phyloP scores from a whole-genome alignment of 2,329 filamentous ascomycete genomes.

The Pseudogymnoascus sp. region DNA sequence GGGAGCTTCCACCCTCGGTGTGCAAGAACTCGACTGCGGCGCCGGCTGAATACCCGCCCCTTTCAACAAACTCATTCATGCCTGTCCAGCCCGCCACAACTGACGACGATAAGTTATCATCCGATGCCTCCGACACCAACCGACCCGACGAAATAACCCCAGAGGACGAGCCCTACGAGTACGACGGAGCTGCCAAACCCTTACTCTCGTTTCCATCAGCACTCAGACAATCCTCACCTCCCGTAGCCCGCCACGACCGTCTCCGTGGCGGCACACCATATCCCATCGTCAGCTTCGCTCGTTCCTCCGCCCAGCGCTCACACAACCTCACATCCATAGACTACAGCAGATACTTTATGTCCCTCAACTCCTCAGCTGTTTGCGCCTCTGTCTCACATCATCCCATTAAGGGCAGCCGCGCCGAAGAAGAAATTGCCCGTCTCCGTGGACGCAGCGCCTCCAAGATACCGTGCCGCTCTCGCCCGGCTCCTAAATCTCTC shows the following conservation, averaged over 20 bases:
- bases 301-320: conserved; percentile 54
- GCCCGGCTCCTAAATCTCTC: conserved; percentile 43
- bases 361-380: conserved; percentile 81
- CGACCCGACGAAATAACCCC: conserved; percentile 27
- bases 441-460: conserved; percentile 85
- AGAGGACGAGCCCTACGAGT: conserved; percentile 39
- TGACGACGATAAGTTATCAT: conserved; percentile 53
- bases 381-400: conserved; percentile 75
- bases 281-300: conserved; percentile 51
- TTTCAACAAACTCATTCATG: conserved; percentile 18
- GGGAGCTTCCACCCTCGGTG: conserved; percentile 14
- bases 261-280: conserved; percentile 68
- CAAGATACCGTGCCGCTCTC: conserved; percentile 40
- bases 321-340: conserved; percentile 74
- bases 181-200: conserved; percentile 33
- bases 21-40: conserved; percentile 5
- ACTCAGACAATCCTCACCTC: conserved; percentile 76
- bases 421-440: conserved; percentile 91
- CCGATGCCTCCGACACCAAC: conserved; percentile 62
- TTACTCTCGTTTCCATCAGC: conserved; percentile 64
- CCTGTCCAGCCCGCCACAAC: conserved; percentile 12
- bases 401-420: conserved; percentile 77
- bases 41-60: conserved; percentile 11
- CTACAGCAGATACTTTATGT: conserved; percentile 96
- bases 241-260: conserved; percentile 53